Evolutionary conservation across 441 rosid genomes (phyloP).

Genomic region (Croton laevigatus): DNA sequence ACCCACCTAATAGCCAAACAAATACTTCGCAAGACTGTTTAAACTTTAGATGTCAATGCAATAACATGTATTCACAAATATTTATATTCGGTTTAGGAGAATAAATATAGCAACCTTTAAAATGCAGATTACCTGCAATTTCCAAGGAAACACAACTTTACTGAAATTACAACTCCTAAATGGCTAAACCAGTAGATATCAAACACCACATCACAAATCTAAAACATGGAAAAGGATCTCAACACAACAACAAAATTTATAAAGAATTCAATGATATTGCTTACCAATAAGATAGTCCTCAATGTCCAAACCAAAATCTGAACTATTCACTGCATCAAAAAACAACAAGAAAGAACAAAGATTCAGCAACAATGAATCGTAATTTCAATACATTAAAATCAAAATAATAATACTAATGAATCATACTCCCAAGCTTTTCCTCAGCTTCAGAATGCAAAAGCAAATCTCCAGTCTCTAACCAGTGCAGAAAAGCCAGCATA

Average conservation of each 20-base stretch:
- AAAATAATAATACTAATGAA: background rate
- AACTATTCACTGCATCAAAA: conserved; percentile 54
- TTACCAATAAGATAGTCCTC: conserved; percentile 91
- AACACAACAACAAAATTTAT: background rate
- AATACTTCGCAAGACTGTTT: background rate
- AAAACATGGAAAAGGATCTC: background rate
- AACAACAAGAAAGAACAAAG: conserved; percentile 23
- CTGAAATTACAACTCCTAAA: background rate
- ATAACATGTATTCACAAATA: background rate
- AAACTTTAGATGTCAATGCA: background rate
- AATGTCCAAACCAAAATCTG: conserved; percentile 68
- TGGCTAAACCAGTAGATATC: conserved; percentile 1
- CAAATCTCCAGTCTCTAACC: conserved; percentile 83
- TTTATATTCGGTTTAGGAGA: background rate
- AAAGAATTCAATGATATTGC: conserved; percentile 23
- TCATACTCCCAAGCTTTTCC: conserved; percentile 83
- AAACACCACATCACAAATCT: background rate
- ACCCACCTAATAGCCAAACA: background rate
- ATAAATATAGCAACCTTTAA: background rate
- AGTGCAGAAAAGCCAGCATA: conserved; percentile 78
- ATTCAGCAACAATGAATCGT: conserved; percentile 4
- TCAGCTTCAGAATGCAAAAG: conserved; percentile 71
- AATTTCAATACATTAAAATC: background rate
- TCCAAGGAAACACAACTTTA: background rate
- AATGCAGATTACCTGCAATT: background rate